Evolutionary conservation across 345 rosid genomes (phyloP).

Genomic region (Angophora floribunda): DNA sequence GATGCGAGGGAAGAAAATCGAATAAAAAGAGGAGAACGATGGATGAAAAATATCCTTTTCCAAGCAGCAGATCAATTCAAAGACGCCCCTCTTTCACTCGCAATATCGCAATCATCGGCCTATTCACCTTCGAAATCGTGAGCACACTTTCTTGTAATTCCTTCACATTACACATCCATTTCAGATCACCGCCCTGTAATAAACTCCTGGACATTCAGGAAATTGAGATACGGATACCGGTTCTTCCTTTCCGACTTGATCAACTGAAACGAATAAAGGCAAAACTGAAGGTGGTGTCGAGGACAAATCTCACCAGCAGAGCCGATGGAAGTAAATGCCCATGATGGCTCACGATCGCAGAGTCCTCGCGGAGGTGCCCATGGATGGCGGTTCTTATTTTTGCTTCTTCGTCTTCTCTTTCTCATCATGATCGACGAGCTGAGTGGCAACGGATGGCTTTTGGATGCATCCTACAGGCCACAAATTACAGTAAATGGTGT

Average conservation of each 20-base stretch:
- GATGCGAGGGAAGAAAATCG: too few relatives aligned
- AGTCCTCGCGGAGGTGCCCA: conserved; percentile 57
- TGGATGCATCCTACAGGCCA: not conserved
- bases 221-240: too few relatives aligned
- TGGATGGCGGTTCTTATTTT: conserved; percentile 39
- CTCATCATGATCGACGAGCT: not conserved
- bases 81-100: not conserved
- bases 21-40: not conserved
- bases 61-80: not conserved
- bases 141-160: not conserved
- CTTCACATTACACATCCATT: not conserved
- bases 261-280: conserved; percentile 27
- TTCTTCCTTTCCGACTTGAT: not conserved
- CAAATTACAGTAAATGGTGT: not conserved
- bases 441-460: not conserved
- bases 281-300: conserved; percentile 53
- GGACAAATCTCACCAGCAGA: conserved; percentile 24
- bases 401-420: not conserved
- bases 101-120: not conserved
- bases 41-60: not conserved
- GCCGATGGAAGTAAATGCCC: conserved; percentile 50
- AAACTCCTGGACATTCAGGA: not conserved
- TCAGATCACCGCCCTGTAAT: not conserved
- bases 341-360: conserved; percentile 48
- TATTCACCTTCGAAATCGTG: not conserved